Conservation (phyloP, 495 filamentous ascomycete species). For the Echria macrotheca region DNA sequence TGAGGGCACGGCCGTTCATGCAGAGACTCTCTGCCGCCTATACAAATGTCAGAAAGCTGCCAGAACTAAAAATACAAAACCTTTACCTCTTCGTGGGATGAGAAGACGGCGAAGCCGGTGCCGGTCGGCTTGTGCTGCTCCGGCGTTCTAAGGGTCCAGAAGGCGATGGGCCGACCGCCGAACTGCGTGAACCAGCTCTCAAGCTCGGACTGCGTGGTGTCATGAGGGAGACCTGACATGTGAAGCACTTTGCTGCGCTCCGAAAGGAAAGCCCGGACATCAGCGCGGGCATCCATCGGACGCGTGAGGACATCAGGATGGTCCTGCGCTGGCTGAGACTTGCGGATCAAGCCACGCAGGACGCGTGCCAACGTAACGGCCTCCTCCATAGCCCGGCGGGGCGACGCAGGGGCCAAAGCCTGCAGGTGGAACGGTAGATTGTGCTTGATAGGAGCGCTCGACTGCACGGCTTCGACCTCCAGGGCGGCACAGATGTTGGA, state of each 20-base stretch:
- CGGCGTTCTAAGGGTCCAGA: constrained; percentile 96
- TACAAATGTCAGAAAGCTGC: constrained; percentile 13
- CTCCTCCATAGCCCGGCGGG: constrained; percentile 95
- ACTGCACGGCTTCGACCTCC: constrained; percentile 94
- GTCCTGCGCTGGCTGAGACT: constrained; percentile 89
- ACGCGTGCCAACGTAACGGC: constrained; percentile 90
- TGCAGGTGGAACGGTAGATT: constrained; percentile 97
- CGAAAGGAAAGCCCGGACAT: constrained; percentile 91
- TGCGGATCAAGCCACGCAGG: constrained; percentile 82
- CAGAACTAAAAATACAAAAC: no score
- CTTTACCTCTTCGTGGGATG: constrained; percentile 99
- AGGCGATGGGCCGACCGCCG: constrained; percentile 95
- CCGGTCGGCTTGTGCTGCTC: constrained; percentile 99
- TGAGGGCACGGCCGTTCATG: constrained; percentile 97
- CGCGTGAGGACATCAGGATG: constrained; percentile 89
- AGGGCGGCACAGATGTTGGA: constrained; percentile 96
- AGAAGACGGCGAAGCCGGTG: constrained; percentile 95
- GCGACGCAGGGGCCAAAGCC: constrained; percentile 92
- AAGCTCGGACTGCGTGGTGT: constrained; percentile 95
- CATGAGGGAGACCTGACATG: constrained; percentile 93
- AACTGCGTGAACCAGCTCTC: constrained; percentile 99
- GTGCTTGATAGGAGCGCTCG: constrained; percentile 96
- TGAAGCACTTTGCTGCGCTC: constrained; percentile 97
- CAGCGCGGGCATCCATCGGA: constrained; percentile 93
- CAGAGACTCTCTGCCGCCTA: constrained; percentile 93